Percentiles rank a stretch among this genome's conserved stretches.
phyloP scores from a whole-genome alignment of 805 yeast species.

The Suhomyces tanzawaensis region DNA sequence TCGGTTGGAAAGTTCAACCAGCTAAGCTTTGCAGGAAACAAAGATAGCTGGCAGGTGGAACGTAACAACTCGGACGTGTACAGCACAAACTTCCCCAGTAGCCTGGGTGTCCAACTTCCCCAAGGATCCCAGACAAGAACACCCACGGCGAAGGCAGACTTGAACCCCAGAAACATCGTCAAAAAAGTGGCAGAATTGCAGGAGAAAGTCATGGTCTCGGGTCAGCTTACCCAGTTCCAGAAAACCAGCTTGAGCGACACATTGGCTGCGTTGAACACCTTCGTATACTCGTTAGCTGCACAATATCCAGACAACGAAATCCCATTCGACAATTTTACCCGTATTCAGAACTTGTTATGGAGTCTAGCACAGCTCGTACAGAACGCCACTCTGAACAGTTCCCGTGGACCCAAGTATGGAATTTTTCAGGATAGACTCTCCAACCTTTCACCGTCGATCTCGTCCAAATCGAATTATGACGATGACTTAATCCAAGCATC shows the following conservation, averaged over 20 bases:
- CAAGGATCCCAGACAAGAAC: neutral
- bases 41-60: neutral
- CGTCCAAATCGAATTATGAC: slow-evolving; percentile 10
- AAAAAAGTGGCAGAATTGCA: slow-evolving; percentile 7
- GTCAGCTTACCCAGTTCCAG: slow-evolving; percentile 11
- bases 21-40: slow-evolving; percentile 3
- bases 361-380: slow-evolving; percentile 3
- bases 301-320: slow-evolving; percentile 10
- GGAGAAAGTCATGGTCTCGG: slow-evolving; percentile 2
- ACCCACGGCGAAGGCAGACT: neutral
- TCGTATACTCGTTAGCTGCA: slow-evolving; percentile 11
- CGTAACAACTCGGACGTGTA: neutral
- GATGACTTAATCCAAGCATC: slow-evolving; percentile 1
- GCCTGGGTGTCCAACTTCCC: too few species aligned
- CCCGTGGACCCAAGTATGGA: slow-evolving; percentile 4
- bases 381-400: slow-evolving; percentile 3
- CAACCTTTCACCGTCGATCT: slow-evolving; percentile 14
- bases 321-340: slow-evolving; percentile 6
- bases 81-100: too few species aligned
- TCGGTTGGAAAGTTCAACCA: slow-evolving; percentile 5
- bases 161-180: slow-evolving; percentile 1
- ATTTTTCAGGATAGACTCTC: slow-evolving; percentile 10
- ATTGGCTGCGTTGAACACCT: slow-evolving; percentile 7
- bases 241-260: slow-evolving; percentile 10
- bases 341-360: slow-evolving; percentile 8